Base-by-base conservation (phyloP, 352 stramenopile genomes). In the Pythium utonaiense region DNA sequence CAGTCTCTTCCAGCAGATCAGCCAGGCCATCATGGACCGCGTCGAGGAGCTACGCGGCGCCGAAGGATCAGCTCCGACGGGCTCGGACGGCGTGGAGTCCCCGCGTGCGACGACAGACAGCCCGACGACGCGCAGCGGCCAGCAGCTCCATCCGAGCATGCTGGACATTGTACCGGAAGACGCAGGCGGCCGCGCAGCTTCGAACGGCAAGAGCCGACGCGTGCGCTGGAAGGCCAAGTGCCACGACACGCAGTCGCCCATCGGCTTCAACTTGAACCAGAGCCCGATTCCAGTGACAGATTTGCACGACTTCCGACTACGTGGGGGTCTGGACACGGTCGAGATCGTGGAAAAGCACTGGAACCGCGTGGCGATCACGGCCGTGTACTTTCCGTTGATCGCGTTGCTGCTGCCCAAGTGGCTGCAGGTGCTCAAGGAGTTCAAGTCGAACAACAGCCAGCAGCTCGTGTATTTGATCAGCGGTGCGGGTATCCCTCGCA, bases 401-500 rank as follows among this genome's bases (percentile, higher is more conserved):
- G 91, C 93, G 17, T 79, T 95, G 59, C 69, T 99, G 31, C 57
- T 99, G 51, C 94, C 92, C 33, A 95, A 96, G 60, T 99, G 97
- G 97, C 73, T 66, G 27, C 73, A 88, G 33, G 81, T 91, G 60
- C 74, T 95, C 0, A 61, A 74, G 31, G 79, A 93, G 44, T 92
- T 91, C 64, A 78, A 93, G 69, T 92, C 82, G 17, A 66, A 86
- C 48, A 64, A 67, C 57, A 91, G 78, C 84, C 69, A 95, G 73
- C 78, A 97, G 84, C 78, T 99, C n/a, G 67, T 99, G 28, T 91
- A 98, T 54, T 71, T 99, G 22, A 97, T 99, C 34, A 97, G 84
- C 60, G 97, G 97, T 17, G 96, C 97, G 4, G 97, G 96, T 1
- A 98, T 93, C 44, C 97, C 96, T 10, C 86, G 96, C 49, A 98